Evolutionary conservation across 2,329 filamentous ascomycete species (phyloP).

Genomic region (Fusarium xyrophilum): DNA sequence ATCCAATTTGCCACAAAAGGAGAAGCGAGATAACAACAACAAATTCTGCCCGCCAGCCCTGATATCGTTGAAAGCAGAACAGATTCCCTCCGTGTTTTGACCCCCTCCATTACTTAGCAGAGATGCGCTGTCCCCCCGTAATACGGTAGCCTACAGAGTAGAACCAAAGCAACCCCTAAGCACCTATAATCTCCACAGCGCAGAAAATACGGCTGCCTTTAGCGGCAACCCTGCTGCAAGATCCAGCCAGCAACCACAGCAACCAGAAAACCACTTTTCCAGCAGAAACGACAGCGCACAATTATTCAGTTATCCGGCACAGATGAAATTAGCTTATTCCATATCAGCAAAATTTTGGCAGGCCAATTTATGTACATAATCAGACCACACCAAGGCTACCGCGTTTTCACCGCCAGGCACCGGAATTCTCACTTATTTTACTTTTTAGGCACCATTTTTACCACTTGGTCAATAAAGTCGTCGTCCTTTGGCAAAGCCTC

Average conservation of each 20-base stretch:
- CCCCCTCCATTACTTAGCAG: neutral
- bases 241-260: conserved; percentile 14
- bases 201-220: neutral
- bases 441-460: conserved; percentile 30
- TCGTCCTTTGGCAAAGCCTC: neutral
- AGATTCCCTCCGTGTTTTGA: neutral
- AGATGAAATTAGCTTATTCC: conserved; percentile 1
- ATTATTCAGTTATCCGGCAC: conserved; percentile 27
- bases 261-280: conserved; percentile 2
- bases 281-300: neutral
- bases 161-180: neutral
- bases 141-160: conserved; percentile 4
- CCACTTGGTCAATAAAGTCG: conserved; percentile 1
- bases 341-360: conserved; percentile 8
- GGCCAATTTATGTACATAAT: conserved; percentile 19
- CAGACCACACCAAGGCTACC: conserved; percentile 27
- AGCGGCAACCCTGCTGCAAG: conserved; percentile 5
- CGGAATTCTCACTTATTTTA: conserved; percentile 29
- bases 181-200: neutral
- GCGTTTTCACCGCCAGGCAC: conserved; percentile 29
- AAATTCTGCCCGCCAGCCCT: neutral
- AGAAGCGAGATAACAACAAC: conserved; percentile 16
- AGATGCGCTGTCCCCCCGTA: neutral
- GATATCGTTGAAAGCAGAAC: neutral
- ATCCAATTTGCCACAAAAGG: conserved; percentile 14